Evolutionary conservation across 371 early-diverging fungal species (phyloP), one percentile per base, ranked within the genome.

Genomic region (Mucor piriformis): DNA sequence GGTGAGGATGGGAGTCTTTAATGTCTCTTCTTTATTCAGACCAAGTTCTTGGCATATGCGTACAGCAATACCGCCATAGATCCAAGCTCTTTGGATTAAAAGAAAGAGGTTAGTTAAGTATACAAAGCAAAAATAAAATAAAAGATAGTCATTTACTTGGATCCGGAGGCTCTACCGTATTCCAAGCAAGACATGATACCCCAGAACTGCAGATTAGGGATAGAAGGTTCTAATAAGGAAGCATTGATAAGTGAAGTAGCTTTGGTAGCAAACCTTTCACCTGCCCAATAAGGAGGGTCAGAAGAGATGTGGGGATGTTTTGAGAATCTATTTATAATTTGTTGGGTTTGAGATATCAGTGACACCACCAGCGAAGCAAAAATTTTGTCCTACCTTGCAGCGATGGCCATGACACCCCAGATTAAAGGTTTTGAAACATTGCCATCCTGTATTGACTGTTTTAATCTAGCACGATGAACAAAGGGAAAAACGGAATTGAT

Each of bases 41-140:
- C 82, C 81, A 1, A 88, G 54, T 46, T 88, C 85, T 49, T 81
- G 74, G 33, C 83, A 82, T 32, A 80, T 77, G 23, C 88, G 79
- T 16, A 86, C 76, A 8, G 88, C 86, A 64, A 87, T 76, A 21
- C 86, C 84, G 6, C 77, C 81, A 67, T 83, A 88, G 63, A 83
- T 81, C 86, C 86, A 88, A 3, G 87, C 77, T 33, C 83, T 73
- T 61, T 27, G 13, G 23, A 24, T 13, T 34, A 3, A 11, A 18
- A 34, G 3, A 33, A 23, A 18, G 12, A 27, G 12, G 20, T 46
- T 3, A 44, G n/a, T n/a, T n/a, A n/a, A n/a, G n/a, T n/a, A n/a
- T n/a, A n/a, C n/a, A n/a, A n/a, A n/a, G n/a, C n/a, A n/a, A n/a
- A n/a, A n/a, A n/a, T n/a, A n/a, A n/a, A n/a, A n/a, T n/a, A n/a